Conservation (phyloP, 106 monocot genomes). For the Platanthera guangdongensis region DNA sequence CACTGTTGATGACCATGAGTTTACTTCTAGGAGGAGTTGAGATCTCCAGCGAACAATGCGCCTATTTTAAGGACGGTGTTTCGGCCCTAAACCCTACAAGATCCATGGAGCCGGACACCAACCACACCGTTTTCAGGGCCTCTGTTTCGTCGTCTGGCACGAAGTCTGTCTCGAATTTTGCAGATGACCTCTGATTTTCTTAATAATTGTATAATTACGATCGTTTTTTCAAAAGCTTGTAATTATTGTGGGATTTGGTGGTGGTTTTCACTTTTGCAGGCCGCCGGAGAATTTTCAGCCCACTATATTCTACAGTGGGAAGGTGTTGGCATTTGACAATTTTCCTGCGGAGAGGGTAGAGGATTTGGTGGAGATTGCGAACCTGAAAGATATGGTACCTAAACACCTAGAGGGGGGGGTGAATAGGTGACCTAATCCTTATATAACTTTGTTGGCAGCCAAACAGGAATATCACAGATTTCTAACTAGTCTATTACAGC, state of each 20-base stretch:
- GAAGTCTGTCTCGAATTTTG: background rate
- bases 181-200: background rate
- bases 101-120: slow-evolving; percentile 37
- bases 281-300: slow-evolving; percentile 30
- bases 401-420: too few species aligned
- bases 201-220: too few species aligned
- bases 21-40: slow-evolving; percentile 32
- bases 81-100: background rate
- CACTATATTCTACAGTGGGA: slow-evolving; percentile 84
- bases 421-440: too few species aligned
- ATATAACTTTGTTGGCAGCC: too few species aligned
- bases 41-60: background rate
- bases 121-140: slow-evolving; percentile 22
- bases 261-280: slow-evolving; percentile 16
- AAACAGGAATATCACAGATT: too few species aligned
- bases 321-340: slow-evolving; percentile 65
- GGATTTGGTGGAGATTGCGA: slow-evolving; percentile 39
- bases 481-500: too few species aligned
- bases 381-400: too few species aligned
- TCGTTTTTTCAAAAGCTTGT: background rate
- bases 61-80: background rate
- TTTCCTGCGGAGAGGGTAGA: slow-evolving; percentile 60
- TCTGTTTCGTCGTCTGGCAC: background rate
- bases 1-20: slow-evolving; percentile 22
- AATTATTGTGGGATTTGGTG: background rate